A percentile compares a stretch with the other conserved stretches of the same genome.
phyloP scores from a whole-genome alignment of 2,329 filamentous ascomycete species.

The Parascedosporium putredinis region DNA sequence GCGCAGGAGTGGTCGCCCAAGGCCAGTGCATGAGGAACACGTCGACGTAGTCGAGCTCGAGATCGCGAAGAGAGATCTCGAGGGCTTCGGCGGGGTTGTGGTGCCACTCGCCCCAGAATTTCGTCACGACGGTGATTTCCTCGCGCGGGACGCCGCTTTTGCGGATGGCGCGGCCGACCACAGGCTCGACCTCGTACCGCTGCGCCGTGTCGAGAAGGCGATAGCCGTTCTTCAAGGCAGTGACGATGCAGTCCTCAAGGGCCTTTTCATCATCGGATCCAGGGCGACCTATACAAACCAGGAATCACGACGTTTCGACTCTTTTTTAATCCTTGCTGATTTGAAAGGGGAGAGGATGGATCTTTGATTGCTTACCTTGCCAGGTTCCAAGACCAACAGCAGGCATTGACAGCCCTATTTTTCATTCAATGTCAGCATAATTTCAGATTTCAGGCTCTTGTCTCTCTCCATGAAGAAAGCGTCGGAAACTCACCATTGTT shows the following conservation, averaged over 20 bases:
- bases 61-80: constrained; percentile 17
- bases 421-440: not conserved
- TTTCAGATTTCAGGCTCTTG: no score
- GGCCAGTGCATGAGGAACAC: constrained; percentile 22
- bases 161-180: constrained; percentile 21
- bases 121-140: constrained; percentile 23
- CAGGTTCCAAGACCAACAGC: constrained; percentile 18
- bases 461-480: no score
- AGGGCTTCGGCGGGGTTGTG: constrained; percentile 19
- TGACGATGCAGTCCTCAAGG: constrained; percentile 20
- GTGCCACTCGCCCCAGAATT: constrained; percentile 21
- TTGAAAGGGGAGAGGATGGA: no score
- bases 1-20: constrained; percentile 16
- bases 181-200: constrained; percentile 17
- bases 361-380: constrained; percentile 16
- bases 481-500: constrained; percentile 10
- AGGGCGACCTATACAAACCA: constrained; percentile 6
- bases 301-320: no score
- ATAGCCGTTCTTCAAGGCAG: constrained; percentile 20
- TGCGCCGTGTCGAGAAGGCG: constrained; percentile 21
- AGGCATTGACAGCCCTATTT: constrained; percentile 8
- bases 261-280: constrained; percentile 14
- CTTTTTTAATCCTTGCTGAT: no score
- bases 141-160: constrained; percentile 21
- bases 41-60: constrained; percentile 22